A percentile compares a stretch with the other conserved stretches of the same genome.
Evolutionary conservation across 2,329 filamentous ascomycete species (phyloP).

Genomic region (Balansia obtecta): DNA sequence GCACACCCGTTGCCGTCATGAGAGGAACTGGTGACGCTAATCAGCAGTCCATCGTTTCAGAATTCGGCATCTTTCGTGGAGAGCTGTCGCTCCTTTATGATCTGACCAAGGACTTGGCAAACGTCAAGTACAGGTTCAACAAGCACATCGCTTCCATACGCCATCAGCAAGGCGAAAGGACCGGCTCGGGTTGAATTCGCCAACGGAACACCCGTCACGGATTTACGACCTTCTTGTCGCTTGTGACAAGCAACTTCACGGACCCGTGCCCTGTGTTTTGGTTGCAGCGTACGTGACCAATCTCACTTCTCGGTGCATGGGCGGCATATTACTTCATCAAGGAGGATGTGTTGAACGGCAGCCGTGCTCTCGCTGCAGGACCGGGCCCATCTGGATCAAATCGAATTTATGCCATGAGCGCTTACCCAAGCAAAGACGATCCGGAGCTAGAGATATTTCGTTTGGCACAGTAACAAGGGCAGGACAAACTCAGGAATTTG

Average conservation of each 20-base stretch:
- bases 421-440: slow-evolving; percentile 17
- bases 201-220: slow-evolving; percentile 20
- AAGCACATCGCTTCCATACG: slow-evolving; percentile 23
- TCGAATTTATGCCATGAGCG: slow-evolving; percentile 21
- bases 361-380: slow-evolving; percentile 24
- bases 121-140: slow-evolving; percentile 21
- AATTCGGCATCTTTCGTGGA: slow-evolving; percentile 40
- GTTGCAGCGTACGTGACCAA: slow-evolving; percentile 25
- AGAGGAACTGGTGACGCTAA: slow-evolving; percentile 22
- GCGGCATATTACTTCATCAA: slow-evolving; percentile 28
- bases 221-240: slow-evolving; percentile 37
- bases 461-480: slow-evolving; percentile 21
- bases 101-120: slow-evolving; percentile 14
- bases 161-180: slow-evolving; percentile 11
- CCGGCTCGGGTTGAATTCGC: slow-evolving; percentile 27
- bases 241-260: slow-evolving; percentile 32
- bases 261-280: slow-evolving; percentile 31
- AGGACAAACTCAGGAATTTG: slow-evolving; percentile 19
- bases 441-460: slow-evolving; percentile 23
- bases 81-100: slow-evolving; percentile 33
- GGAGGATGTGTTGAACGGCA: slow-evolving; percentile 24
- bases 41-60: slow-evolving; percentile 31
- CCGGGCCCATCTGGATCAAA: slow-evolving; percentile 19
- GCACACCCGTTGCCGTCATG: slow-evolving; percentile 23
- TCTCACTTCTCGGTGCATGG: slow-evolving; percentile 25